Conservation (phyloP, 2,329 filamentous ascomycete species). For the Xylaria digitata region DNA sequence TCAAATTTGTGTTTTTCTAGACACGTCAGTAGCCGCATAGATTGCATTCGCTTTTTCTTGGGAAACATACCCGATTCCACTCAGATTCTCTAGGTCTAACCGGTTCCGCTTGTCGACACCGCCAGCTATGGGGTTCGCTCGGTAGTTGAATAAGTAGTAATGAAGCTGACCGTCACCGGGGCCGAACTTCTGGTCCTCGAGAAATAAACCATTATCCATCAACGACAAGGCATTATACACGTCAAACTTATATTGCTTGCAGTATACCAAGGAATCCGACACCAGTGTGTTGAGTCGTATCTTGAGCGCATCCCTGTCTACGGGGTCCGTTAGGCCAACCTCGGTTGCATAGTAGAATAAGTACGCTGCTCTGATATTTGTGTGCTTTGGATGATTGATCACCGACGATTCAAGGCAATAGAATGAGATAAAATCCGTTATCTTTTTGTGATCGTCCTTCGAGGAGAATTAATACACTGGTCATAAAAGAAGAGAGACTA, state of each 20-base stretch:
- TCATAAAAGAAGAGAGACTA: background rate
- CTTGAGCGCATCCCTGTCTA: slow-evolving; percentile 72
- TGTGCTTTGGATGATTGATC: slow-evolving; percentile 82
- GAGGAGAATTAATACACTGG: slow-evolving; percentile 37
- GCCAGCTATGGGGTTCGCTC: slow-evolving; percentile 83
- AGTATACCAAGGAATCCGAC: slow-evolving; percentile 86
- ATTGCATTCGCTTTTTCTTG: slow-evolving; percentile 49
- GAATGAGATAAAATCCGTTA: slow-evolving; percentile 98
- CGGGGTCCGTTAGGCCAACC: slow-evolving; percentile 71
- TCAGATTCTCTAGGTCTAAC: slow-evolving; percentile 80
- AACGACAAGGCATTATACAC: slow-evolving; percentile 96
- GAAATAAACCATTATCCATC: slow-evolving; percentile 93
- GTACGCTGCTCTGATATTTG: slow-evolving; percentile 88
- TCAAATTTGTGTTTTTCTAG: slow-evolving; percentile 50
- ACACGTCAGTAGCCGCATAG: slow-evolving; percentile 39
- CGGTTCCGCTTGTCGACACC: slow-evolving; percentile 84
- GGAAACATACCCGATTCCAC: slow-evolving; percentile 90
- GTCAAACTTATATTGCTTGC: slow-evolving; percentile 86
- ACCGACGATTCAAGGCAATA: slow-evolving; percentile 95
- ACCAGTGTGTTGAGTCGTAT: slow-evolving; percentile 83
- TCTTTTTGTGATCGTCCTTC: slow-evolving; percentile 74
- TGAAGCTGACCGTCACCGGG: slow-evolving; percentile 94
- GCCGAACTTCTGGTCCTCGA: slow-evolving; percentile 94
- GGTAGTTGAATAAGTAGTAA: slow-evolving; percentile 98
- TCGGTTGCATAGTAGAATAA: slow-evolving; percentile 97